Percentiles rank a stretch among this genome's conserved stretches.
These are phyloP conservation scores for Astrothelium subdiscretum DNA, from an alignment of 495 filamentous ascomycete genomes.

Conservation along the genomic window DNA sequence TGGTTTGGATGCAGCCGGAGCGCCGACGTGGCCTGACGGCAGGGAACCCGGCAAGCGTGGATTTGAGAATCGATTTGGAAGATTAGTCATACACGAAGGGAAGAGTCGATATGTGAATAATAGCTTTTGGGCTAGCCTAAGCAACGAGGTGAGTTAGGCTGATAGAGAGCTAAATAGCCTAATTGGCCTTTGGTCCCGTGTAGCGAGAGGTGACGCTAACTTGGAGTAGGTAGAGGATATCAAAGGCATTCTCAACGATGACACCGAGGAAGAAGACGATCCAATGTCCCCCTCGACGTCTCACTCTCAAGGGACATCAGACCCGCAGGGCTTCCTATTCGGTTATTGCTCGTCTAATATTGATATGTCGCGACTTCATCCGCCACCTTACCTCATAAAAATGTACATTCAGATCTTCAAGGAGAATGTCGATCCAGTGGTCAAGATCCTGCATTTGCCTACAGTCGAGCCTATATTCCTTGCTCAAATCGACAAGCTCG, in stretches of 20 bases:
- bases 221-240: constrained; percentile 54
- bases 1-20: constrained; percentile 4
- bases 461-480: constrained; percentile 26
- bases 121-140: constrained; percentile 79
- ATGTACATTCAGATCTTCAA: constrained; percentile 33
- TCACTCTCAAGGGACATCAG: constrained; percentile 20
- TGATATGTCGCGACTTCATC: constrained; percentile 29
- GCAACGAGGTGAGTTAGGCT: constrained; percentile 56
- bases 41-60: constrained; percentile 10
- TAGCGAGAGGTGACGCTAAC: constrained; percentile 5
- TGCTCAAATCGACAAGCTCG: constrained; percentile 19
- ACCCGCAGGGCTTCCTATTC: constrained; percentile 55
- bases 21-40: not conserved
- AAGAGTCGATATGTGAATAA: constrained; percentile 79
- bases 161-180: too few relatives aligned
- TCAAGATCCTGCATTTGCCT: constrained; percentile 51
- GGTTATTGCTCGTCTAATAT: constrained; percentile 32
- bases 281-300: constrained; percentile 46
- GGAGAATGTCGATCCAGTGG: constrained; percentile 51
- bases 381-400: constrained; percentile 22
- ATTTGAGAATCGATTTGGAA: constrained; percentile 60
- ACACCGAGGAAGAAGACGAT: constrained; percentile 57
- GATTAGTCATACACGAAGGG: constrained; percentile 70
- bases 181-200: not conserved
- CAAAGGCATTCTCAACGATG: constrained; percentile 54